Evolutionary conservation across 2,329 filamentous ascomycete species (phyloP).

Genomic region (Pyrenochaeta sp.): DNA sequence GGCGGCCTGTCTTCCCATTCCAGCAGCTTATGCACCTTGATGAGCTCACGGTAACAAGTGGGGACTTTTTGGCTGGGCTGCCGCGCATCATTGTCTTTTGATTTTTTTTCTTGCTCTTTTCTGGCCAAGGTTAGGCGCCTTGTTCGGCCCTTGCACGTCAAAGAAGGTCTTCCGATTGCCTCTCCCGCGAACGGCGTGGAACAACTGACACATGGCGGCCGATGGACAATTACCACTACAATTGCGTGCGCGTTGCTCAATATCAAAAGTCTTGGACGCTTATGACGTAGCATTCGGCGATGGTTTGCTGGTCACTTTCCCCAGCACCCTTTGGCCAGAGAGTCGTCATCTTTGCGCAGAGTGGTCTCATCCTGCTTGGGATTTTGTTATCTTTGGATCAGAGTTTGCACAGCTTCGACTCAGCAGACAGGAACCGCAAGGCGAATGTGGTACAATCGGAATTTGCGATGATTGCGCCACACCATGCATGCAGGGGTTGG

Average conservation of each 20-base stretch:
- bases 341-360: no score
- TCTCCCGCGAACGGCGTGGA: slow-evolving; percentile 34
- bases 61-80: slow-evolving; percentile 10
- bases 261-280: background rate
- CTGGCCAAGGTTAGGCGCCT: slow-evolving; percentile 12
- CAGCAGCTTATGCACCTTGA: slow-evolving; percentile 13
- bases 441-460: background rate
- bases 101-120: no score
- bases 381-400: no score
- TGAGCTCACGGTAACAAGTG: slow-evolving; percentile 22
- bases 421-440: background rate
- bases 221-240: background rate
- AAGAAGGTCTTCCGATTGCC: slow-evolving; percentile 38
- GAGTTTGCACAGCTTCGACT: no score
- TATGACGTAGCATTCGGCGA: no score
- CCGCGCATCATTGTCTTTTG: slow-evolving; percentile 19
- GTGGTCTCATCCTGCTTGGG: no score
- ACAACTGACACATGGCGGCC: slow-evolving; percentile 9
- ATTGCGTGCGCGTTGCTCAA: background rate
- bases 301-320: no score
- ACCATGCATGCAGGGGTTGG: background rate
- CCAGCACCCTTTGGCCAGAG: no score
- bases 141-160: slow-evolving; percentile 12
- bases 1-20: slow-evolving; percentile 19
- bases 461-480: slow-evolving; percentile 12